Evolutionary conservation across 768 basidiomycete genomes (phyloP), one percentile per base, ranked within the genome.

Genomic region (Russula vinacea): DNA sequence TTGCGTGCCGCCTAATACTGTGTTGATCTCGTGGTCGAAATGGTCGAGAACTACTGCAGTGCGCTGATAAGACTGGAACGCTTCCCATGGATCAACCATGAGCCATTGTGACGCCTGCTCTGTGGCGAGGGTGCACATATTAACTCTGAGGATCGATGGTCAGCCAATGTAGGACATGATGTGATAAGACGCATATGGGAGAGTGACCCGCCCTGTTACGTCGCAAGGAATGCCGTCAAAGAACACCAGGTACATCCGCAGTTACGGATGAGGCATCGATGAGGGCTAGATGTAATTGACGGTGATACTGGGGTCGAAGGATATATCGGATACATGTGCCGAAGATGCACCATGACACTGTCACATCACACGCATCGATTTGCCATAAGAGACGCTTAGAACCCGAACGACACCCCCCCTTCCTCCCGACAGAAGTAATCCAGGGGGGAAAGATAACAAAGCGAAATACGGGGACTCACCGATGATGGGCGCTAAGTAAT

Each of bases 51-150:
- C 97, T 61, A 98, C 86, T 44, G 97, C 97, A 1, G 97, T 99
- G 67, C 94, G 89, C 72, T 94, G 91, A 78, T 99, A 99, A 53
- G 84, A 80, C 75, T 94, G 95, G 74, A 92, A 89, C 16, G 95
- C 94, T 76, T 99, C 97, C 95, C 95, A 99, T 22, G 94, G 81
- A 73, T 99, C 97, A 50, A 98, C 90, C 94, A 97, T 98, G 51
- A 99, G 81, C 93, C 93, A 98, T 24, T 86, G 83, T 51, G 88
- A 88, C 2, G 95, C 94, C 72, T 95, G 87, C 73, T 94, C 90
- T 39, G 93, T 86, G 13, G 92, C 96, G 40, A 94, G 82, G 57
- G 83, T 88, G 77, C 92, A 94, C 90, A 93, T 94, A 69, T 84
- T 84, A 60, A 90, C 89, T 66, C 92, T 92, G 72, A 67, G 61